Evolutionary conservation across 2,329 filamentous ascomycete species (phyloP).

Genomic region (Curvularia sp.): DNA sequence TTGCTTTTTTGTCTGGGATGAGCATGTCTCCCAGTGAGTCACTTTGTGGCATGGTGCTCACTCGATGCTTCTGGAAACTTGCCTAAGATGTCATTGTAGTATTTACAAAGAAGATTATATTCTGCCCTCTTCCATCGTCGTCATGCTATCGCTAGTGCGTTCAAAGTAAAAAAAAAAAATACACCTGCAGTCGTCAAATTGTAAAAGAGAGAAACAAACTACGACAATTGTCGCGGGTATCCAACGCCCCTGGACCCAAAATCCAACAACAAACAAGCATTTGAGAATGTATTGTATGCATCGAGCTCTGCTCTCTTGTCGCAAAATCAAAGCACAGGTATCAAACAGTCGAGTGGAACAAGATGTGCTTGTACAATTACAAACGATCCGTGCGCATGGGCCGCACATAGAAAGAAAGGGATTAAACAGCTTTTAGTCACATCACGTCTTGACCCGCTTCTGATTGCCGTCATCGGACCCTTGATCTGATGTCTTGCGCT

Average conservation of each 20-base stretch:
- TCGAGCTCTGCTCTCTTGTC: conserved; percentile 20
- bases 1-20: neutral
- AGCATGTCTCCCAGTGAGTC: neutral
- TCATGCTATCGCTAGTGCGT: conserved; percentile 21
- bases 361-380: conserved; percentile 22
- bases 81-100: conserved; percentile 23
- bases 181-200: conserved; percentile 21
- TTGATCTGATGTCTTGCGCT: conserved; percentile 53
- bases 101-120: conserved; percentile 26
- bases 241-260: conserved; percentile 33
- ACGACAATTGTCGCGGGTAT: conserved; percentile 35
- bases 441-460: conserved; percentile 49
- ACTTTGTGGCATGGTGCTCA: neutral
- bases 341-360: conserved; percentile 9
- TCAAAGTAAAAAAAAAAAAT: conserved; percentile 8
- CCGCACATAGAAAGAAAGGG: conserved; percentile 2
- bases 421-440: neutral
- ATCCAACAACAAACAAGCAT: conserved; percentile 19
- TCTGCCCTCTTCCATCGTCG: conserved; percentile 15
- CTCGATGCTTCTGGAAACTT: conserved; percentile 7
- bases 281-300: conserved; percentile 4
- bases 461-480: conserved; percentile 47
- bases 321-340: conserved; percentile 8
- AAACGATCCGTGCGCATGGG: neutral
- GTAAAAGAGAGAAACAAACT: conserved; percentile 22